Evolutionary conservation across 768 basidiomycete species (phyloP), one percentile per base, ranked within the genome.

Genomic region (Lepiota venenata): DNA sequence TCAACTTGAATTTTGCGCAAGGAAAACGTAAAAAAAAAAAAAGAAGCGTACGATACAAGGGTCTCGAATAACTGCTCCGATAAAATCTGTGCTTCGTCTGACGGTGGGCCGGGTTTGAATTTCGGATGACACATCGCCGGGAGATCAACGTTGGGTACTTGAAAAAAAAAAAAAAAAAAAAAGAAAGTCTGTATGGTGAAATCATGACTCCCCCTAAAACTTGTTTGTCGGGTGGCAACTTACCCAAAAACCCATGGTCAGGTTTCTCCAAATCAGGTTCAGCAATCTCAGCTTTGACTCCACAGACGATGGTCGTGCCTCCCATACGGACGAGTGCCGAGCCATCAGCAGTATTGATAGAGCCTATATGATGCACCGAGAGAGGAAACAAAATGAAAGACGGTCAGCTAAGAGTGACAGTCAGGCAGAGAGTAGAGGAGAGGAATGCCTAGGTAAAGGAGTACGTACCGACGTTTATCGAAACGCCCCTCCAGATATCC

Each of bases 81-180:
- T 4, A 96, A 76, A 4, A 92, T 85, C 63, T 98, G 97, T 0
- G 95, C 94, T 65, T 98, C 95, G 57, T 98, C 95, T 0, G 83
- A 78, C 0, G 97, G 97, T 1, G 97, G 95, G 2, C 97, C 97
- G 35, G 96, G 91, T 62, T 94, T 95, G 76, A 97, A 98, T 61
- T 82, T 84, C 0, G 96, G 87, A 7, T 93, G 94, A 65, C 93
- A 98, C 53, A 98, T 79, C 0, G 96, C 89, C 2, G 95, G 89
- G 1, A 99, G 79, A 67, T 99, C 96, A 59, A 98, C 73, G 63
- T 98, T 98, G 1, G 97, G 96, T 0, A 98, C 96, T 94, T 57
- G 14, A 16, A 25, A 25, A 9, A 42, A 49, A 27, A 44, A 12
- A 38, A 35, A 54, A 16, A 56, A 55, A 21, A 22, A 46, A 54